Percentiles rank a stretch among this genome's conserved stretches.
These are phyloP conservation scores for Microglena sp. DNA, from an alignment of 139 green algal species.

Conservation along the genomic window DNA sequence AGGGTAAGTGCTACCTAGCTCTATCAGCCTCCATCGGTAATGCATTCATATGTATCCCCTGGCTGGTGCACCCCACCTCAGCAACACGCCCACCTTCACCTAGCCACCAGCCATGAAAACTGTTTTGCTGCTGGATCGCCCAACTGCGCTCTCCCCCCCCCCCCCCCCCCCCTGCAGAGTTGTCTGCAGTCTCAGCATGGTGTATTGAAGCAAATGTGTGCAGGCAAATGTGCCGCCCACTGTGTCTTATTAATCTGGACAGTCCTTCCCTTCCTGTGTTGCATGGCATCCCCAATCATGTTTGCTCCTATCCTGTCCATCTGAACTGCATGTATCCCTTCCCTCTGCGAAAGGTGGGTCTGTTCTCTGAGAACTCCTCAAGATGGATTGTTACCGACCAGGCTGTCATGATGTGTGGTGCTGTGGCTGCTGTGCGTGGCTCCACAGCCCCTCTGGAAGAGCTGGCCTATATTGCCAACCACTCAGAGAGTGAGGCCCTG, in stretches of 20 bases:
- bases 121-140: not conserved
- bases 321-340: no score
- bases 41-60: not conserved
- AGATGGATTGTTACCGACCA: not conserved
- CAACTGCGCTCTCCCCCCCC: not conserved
- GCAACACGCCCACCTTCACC: no score
- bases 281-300: not conserved
- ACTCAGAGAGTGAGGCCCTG: slow-evolving; percentile 50
- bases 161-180: not conserved
- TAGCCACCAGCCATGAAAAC: no score
- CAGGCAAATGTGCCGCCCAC: no score
- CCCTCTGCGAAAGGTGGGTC: not conserved
- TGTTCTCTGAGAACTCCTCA: not conserved
- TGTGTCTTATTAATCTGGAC: no score
- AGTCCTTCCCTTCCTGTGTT: no score
- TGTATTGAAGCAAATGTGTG: no score
- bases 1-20: not conserved
- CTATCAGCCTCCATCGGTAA: not conserved
- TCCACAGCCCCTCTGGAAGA: slow-evolving; percentile 56
- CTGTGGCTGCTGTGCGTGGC: slow-evolving; percentile 34
- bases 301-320: no score
- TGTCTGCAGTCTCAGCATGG: no score
- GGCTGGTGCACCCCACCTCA: no score
- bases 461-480: slow-evolving; percentile 67
- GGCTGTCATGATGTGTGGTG: slow-evolving; percentile 6